These are phyloP conservation scores for Cyclotella kingstonii DNA, from an alignment of 108 stramenopile genomes.

Conservation along the genomic window DNA sequence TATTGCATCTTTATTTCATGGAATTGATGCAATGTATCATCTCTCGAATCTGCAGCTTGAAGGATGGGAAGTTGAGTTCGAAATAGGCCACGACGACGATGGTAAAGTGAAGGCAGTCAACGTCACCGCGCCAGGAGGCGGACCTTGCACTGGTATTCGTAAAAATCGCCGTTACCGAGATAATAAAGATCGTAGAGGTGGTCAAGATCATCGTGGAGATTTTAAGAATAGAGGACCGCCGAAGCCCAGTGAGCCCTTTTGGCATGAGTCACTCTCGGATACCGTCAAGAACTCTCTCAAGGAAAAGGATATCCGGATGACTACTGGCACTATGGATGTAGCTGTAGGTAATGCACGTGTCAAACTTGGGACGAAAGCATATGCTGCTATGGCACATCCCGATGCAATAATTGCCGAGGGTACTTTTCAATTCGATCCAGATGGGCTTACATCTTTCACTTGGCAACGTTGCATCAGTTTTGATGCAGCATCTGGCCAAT, in stretches of 20 bases:
- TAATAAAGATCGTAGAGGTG: background rate
- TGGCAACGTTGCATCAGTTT: slow-evolving; percentile 61
- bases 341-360: slow-evolving; percentile 61
- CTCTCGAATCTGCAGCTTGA: slow-evolving; percentile 41
- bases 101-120: slow-evolving; percentile 73
- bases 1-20: no score
- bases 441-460: slow-evolving; percentile 46
- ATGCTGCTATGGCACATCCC: slow-evolving; percentile 62
- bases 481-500: slow-evolving; percentile 38
- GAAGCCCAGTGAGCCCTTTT: slow-evolving; percentile 45
- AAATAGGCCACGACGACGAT: slow-evolving; percentile 67
- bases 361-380: slow-evolving; percentile 67
- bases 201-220: background rate
- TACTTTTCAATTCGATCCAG: slow-evolving; percentile 49
- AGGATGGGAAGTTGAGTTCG: slow-evolving; percentile 68
- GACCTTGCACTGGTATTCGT: slow-evolving; percentile 46
- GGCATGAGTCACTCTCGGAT: slow-evolving; percentile 50
- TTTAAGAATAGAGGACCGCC: slow-evolving; percentile 13
- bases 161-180: slow-evolving; percentile 34
- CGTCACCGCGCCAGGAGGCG: slow-evolving; percentile 69
- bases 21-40: no score
- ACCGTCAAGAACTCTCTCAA: slow-evolving; percentile 50
- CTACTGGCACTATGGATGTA: slow-evolving; percentile 56
- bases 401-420: slow-evolving; percentile 69
- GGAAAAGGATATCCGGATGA: slow-evolving; percentile 37